A percentile compares a stretch with the other conserved stretches of the same genome.
phyloP scores from a whole-genome alignment of 2,329 filamentous ascomycete genomes.

The Peltaster fructicola region DNA sequence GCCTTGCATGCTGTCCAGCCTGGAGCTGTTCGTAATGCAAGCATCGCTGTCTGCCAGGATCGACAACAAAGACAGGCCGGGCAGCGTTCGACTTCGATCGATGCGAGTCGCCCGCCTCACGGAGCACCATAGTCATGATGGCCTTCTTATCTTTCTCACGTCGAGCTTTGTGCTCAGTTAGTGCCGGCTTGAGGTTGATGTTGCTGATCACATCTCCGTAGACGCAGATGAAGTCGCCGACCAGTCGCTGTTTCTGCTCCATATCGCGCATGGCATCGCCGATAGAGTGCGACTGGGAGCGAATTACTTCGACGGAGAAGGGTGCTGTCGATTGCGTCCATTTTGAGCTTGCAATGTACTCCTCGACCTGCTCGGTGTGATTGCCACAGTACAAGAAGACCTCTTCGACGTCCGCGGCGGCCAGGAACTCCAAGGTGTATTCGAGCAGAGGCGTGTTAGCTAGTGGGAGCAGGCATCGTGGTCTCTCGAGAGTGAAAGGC shows the following conservation, averaged over 20 bases:
- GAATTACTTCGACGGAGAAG: conserved; percentile 73
- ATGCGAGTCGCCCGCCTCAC: conserved; percentile 58
- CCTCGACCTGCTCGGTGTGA: conserved; percentile 72
- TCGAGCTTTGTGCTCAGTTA: conserved; percentile 64
- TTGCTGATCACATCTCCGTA: conserved; percentile 89
- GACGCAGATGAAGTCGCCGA: conserved; percentile 79
- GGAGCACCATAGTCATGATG: conserved; percentile 91
- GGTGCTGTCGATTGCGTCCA: conserved; percentile 57
- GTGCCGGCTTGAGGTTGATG: conserved; percentile 59
- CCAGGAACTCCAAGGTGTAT: conserved; percentile 91
- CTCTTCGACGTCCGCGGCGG: conserved; percentile 86
- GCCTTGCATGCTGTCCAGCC: conserved; percentile 43
- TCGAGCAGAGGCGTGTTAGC: conserved; percentile 92
- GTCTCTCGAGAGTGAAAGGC: conserved; percentile 75
- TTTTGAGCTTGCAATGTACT: conserved; percentile 62
- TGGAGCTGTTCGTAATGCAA: conserved; percentile 89
- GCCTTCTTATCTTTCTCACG: conserved; percentile 75
- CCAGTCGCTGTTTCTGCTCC: conserved; percentile 68
- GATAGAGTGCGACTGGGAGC: conserved; percentile 61
- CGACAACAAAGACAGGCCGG: conserved; percentile 71
- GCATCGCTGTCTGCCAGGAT: conserved; percentile 61
- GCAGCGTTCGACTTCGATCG: conserved; percentile 59
- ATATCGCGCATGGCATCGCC: conserved; percentile 92
- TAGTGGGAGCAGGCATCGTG: conserved; percentile 83
- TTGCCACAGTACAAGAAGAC: conserved; percentile 84